Evolutionary conservation across 352 stramenopile species (phyloP).

Genomic region (Elongisporangium prolatum): DNA sequence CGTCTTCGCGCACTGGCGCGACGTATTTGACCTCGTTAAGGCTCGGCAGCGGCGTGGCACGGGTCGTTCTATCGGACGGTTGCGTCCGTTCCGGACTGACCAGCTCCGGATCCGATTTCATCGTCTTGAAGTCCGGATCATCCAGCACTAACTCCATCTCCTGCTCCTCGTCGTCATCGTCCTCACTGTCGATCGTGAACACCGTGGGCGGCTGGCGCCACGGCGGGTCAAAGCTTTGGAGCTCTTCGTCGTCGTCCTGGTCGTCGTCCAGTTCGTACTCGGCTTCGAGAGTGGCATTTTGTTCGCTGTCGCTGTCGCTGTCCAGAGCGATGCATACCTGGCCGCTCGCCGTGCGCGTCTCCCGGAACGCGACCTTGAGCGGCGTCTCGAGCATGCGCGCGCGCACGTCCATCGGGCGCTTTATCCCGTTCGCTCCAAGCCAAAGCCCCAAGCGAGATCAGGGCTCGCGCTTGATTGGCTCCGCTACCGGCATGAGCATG

Average conservation of each 20-base stretch:
- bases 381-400: constrained; percentile 74
- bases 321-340: constrained; percentile 56
- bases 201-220: constrained; percentile 10
- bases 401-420: constrained; percentile 24
- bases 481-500: not conserved
- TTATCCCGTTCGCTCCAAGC: constrained; percentile 3
- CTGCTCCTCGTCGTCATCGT: constrained; percentile 14
- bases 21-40: not conserved
- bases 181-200: constrained; percentile 32
- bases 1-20: not conserved
- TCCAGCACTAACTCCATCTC: not conserved
- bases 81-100: not conserved
- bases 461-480: not conserved
- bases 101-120: not conserved
- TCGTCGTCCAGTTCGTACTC: constrained; percentile 13
- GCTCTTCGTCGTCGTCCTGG: not conserved
- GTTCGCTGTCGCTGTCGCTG: constrained; percentile 21
- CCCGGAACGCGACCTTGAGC: constrained; percentile 71
- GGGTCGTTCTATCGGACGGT: not conserved
- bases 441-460: not conserved
- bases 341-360: constrained; percentile 40
- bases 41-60: not conserved
- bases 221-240: constrained; percentile 7
- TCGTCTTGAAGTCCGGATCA: not conserved
- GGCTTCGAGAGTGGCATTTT: not conserved